A percentile compares a stretch with the other conserved stretches of the same genome.
Evolutionary conservation across 75 land plant genomes (phyloP).

Genomic region (Adiantum capillusveneris): DNA sequence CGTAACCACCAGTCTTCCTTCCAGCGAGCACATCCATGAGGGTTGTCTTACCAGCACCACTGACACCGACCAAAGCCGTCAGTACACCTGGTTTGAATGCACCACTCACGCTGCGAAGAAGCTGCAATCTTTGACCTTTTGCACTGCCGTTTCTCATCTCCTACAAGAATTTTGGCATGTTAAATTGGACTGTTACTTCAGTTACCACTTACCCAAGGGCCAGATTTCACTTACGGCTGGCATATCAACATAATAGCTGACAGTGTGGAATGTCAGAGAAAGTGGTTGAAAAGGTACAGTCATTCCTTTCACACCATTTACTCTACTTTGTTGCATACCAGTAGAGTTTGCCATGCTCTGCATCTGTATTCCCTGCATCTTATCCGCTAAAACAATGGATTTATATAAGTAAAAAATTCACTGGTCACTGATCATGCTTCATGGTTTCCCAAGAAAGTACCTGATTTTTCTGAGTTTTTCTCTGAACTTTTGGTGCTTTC

Average conservation of each 20-base stretch:
- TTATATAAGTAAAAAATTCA: too few species aligned
- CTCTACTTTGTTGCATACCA: background rate
- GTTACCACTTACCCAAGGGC: background rate
- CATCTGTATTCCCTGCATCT: too few species aligned
- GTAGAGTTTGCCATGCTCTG: too few species aligned
- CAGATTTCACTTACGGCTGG: constrained; percentile 23
- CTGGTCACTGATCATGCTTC: too few species aligned
- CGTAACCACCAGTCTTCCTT: constrained; percentile 27
- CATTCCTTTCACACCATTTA: constrained; percentile 20
- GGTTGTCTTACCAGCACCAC: constrained; percentile 36
- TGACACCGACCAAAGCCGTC: constrained; percentile 28
- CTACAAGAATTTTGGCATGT: constrained; percentile 5
- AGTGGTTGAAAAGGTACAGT: constrained; percentile 36
- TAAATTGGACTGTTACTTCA: too few species aligned
- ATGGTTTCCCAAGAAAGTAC: too few species aligned
- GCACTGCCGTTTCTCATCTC: constrained; percentile 20
- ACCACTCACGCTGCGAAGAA: constrained; percentile 20
- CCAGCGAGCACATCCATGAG: constrained; percentile 38
- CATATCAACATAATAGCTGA: constrained; percentile 43
- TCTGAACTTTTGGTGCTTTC: too few species aligned
- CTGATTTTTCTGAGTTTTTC: too few species aligned
- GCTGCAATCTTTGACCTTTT: constrained; percentile 9
- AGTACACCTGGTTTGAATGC: constrained; percentile 23
- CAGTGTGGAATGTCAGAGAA: constrained; percentile 34
- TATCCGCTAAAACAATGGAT: too few species aligned